A percentile compares a stretch with the other conserved stretches of the same genome.
phyloP scores from a whole-genome alignment of 2,329 filamentous ascomycete species.

The Emmonsiellopsis sp. region DNA sequence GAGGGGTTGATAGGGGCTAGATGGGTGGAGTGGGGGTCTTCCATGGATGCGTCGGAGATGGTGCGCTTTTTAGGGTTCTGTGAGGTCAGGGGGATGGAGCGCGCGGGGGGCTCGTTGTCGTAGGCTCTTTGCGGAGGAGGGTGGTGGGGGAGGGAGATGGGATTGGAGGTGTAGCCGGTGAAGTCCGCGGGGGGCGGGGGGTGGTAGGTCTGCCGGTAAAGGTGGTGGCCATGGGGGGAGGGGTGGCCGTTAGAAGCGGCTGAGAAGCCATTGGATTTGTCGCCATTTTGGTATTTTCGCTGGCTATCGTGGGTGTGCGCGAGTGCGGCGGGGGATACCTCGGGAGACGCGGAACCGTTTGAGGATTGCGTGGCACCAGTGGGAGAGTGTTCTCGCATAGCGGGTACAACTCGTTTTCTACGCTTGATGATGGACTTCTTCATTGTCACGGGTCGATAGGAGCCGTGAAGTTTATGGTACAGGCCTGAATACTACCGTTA shows the following conservation, averaged over 20 bases:
- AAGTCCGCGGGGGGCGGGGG: slow-evolving; percentile 42
- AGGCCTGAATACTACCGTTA: slow-evolving; percentile 49
- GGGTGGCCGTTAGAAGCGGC: slow-evolving; percentile 9
- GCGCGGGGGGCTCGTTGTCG: slow-evolving; percentile 9
- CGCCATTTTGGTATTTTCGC: slow-evolving; percentile 22
- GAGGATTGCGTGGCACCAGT: slow-evolving; percentile 31
- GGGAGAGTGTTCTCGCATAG: slow-evolving; percentile 43
- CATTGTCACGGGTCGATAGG: slow-evolving; percentile 93
- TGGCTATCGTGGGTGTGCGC: slow-evolving; percentile 22
- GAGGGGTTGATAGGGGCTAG: slow-evolving; percentile 26
- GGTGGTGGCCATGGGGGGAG: slow-evolving; percentile 12
- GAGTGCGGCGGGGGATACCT: slow-evolving; percentile 26
- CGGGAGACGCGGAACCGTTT: slow-evolving; percentile 32
- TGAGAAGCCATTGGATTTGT: slow-evolving; percentile 18
- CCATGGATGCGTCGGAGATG: slow-evolving; percentile 23
- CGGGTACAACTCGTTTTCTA: slow-evolving; percentile 86
- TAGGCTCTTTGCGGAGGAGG: slow-evolving; percentile 20
- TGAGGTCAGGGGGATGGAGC: slow-evolving; percentile 21
- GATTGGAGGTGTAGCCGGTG: slow-evolving; percentile 33
- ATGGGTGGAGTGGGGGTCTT: slow-evolving; percentile 18
- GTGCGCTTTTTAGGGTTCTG: slow-evolving; percentile 27
- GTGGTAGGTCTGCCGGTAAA: slow-evolving; percentile 32
- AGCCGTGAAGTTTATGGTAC: slow-evolving; percentile 92
- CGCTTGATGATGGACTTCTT: slow-evolving; percentile 97
- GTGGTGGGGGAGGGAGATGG: slow-evolving; percentile 23